Percentiles rank a stretch among this genome's conserved stretches.
phyloP scores from a whole-genome alignment of 2,329 filamentous ascomycete species.

The Fusarium solani-melongenae region DNA sequence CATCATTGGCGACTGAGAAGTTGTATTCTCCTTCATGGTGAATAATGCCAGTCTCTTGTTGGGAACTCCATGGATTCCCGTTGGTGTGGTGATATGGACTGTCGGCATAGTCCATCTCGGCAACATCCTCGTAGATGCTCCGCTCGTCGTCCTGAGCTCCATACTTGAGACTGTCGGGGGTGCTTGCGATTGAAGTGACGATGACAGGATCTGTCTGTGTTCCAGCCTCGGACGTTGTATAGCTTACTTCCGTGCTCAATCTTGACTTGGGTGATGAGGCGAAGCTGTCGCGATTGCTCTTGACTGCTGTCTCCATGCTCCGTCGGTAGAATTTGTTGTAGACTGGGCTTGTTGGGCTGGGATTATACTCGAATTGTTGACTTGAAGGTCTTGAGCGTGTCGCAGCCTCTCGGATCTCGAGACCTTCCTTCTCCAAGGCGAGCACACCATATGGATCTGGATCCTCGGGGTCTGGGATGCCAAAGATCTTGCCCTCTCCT shows the following conservation, averaged over 20 bases:
- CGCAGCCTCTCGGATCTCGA: slow-evolving; percentile 51
- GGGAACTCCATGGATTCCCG: slow-evolving; percentile 5
- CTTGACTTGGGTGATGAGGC: slow-evolving; percentile 25
- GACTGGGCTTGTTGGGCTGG: slow-evolving; percentile 49
- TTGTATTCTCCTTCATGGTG: background rate
- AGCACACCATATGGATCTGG: slow-evolving; percentile 53
- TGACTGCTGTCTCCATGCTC: slow-evolving; percentile 39
- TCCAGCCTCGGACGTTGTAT: slow-evolving; percentile 40
- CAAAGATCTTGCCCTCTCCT: slow-evolving; percentile 43
- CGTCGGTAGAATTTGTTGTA: slow-evolving; percentile 51
- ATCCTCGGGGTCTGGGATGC: slow-evolving; percentile 51
- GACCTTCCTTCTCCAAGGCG: slow-evolving; percentile 50
- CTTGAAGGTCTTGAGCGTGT: slow-evolving; percentile 49
- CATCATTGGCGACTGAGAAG: background rate
- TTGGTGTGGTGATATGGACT: background rate
- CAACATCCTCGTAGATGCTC: slow-evolving; percentile 29
- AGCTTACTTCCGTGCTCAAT: slow-evolving; percentile 6
- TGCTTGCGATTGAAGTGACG: slow-evolving; percentile 9
- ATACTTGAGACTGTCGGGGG: background rate
- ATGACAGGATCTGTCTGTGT: slow-evolving; percentile 43
- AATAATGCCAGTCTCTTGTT: background rate
- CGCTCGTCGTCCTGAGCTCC: background rate
- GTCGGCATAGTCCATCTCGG: background rate
- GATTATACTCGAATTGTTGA: slow-evolving; percentile 50
- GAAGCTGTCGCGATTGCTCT: slow-evolving; percentile 36